Percentiles rank a stretch among this genome's conserved stretches.
phyloP scores from a whole-genome alignment of 345 rosid genomes.

The Pistacia atlantica region DNA sequence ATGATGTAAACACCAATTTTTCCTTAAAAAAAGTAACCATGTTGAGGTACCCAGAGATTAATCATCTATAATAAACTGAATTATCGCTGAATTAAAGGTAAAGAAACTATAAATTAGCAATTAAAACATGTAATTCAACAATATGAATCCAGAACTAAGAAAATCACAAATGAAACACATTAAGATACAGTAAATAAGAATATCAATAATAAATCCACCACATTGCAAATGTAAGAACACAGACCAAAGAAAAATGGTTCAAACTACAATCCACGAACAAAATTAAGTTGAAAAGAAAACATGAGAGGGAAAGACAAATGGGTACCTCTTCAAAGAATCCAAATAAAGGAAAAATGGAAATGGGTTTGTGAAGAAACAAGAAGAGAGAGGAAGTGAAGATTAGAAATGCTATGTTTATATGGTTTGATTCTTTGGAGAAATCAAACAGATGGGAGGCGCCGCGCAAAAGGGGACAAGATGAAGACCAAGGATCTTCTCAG shows the following conservation, averaged over 20 bases:
- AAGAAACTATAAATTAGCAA: not conserved
- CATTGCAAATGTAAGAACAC: not conserved
- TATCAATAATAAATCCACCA: not conserved
- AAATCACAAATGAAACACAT: not conserved
- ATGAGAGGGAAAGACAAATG: constrained; percentile 3
- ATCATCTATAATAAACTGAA: too few species aligned
- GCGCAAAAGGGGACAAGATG: constrained; percentile 25
- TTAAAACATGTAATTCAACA: not conserved
- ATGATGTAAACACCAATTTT: not conserved
- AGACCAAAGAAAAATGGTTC: not conserved
- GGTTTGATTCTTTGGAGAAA: not conserved
- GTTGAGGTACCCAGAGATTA: too few species aligned
- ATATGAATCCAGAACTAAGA: not conserved
- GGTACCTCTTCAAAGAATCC: not conserved
- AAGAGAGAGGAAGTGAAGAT: not conserved
- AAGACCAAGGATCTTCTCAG: not conserved
- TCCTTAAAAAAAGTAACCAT: not conserved
- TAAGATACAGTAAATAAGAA: not conserved
- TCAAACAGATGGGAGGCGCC: constrained; percentile 39
- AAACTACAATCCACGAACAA: not conserved
- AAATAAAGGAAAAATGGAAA: not conserved
- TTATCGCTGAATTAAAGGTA: too few species aligned
- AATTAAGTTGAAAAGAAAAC: not conserved
- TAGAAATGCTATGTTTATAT: not conserved
- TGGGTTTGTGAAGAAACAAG: constrained; percentile 19